Percentiles rank a stretch among this genome's conserved stretches.
Evolutionary conservation across 768 basidiomycete species (phyloP).

Genomic region (Mycena pura): DNA sequence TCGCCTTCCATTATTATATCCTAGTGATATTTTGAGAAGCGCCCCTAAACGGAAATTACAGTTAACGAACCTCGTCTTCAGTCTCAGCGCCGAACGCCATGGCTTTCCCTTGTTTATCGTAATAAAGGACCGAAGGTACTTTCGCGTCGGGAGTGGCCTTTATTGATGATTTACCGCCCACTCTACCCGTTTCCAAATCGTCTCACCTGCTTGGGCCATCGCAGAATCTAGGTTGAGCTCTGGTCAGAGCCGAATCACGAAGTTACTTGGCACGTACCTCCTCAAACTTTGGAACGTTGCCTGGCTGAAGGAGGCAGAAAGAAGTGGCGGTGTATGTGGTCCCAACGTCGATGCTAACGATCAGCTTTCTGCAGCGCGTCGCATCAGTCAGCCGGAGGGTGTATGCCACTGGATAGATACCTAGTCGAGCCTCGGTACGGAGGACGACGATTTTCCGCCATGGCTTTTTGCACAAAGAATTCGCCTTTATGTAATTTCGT

Average conservation of each 20-base stretch:
- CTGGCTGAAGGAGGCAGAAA: slow-evolving; percentile 24
- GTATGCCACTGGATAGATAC: no score
- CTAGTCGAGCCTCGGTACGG: no score
- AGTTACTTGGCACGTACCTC: no score
- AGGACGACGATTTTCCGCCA: no score
- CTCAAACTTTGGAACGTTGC: slow-evolving; percentile 28
- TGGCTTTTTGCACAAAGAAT: no score
- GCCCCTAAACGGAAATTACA: neutral
- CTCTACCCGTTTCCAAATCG: no score
- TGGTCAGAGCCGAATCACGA: no score
- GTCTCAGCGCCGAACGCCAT: slow-evolving; percentile 30
- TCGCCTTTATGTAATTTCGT: no score
- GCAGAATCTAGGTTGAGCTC: slow-evolving; percentile 26
- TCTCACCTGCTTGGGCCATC: slow-evolving; percentile 27
- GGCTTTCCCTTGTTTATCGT: slow-evolving; percentile 20
- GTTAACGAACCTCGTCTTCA: slow-evolving; percentile 22
- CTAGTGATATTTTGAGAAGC: neutral
- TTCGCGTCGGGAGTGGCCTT: slow-evolving; percentile 31
- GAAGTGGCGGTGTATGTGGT: slow-evolving; percentile 25
- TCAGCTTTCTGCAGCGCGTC: slow-evolving; percentile 20
- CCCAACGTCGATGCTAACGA: slow-evolving; percentile 19
- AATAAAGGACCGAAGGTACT: slow-evolving; percentile 31
- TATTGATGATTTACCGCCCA: no score
- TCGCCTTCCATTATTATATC: slow-evolving; percentile 20
- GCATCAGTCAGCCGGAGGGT: no score